phyloP scores from a whole-genome alignment of 2,329 filamentous ascomycete genomes.

The Metarhizium rileyi region DNA sequence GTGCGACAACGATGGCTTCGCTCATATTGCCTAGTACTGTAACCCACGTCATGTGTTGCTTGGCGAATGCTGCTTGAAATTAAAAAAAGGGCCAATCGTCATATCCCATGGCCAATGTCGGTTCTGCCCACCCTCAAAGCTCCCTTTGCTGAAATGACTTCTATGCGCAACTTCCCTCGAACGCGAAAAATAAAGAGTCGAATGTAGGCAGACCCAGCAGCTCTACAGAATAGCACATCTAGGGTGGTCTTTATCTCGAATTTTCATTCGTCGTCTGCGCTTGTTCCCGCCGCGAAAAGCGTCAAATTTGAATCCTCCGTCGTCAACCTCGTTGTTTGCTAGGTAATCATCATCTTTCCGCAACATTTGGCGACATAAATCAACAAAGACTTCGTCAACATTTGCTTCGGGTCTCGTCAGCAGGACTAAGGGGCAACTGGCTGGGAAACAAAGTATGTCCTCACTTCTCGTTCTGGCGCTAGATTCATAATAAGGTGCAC shows the following conservation, averaged over 20 bases:
- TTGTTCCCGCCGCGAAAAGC: conserved; percentile 18
- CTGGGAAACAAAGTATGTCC: conserved; percentile 14
- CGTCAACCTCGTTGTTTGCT: conserved; percentile 22
- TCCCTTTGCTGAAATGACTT: neutral
- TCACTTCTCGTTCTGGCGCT: conserved; percentile 66
- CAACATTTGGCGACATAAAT: conserved; percentile 76
- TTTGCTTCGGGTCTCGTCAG: conserved; percentile 43
- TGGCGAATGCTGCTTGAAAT: neutral
- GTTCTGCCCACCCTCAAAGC: neutral
- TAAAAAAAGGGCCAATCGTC: neutral
- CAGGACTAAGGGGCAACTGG: neutral
- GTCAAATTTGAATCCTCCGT: conserved; percentile 32
- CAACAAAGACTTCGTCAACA: conserved; percentile 82
- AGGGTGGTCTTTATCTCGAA: conserved; percentile 22
- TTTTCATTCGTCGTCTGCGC: conserved; percentile 19
- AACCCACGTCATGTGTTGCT: neutral
- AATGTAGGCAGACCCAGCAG: neutral
- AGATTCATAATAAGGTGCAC: conserved; percentile 83
- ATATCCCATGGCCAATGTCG: neutral
- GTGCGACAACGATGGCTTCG: neutral
- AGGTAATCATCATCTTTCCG: conserved; percentile 52
- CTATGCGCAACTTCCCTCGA: neutral
- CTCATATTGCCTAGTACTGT: neutral
- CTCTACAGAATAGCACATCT: conserved; percentile 31
- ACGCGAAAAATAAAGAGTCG: neutral